Evolutionary conservation across 2,329 filamentous ascomycete genomes (phyloP), one percentile per base, ranked within the genome.

Genomic region (Arthroderma sp.): DNA sequence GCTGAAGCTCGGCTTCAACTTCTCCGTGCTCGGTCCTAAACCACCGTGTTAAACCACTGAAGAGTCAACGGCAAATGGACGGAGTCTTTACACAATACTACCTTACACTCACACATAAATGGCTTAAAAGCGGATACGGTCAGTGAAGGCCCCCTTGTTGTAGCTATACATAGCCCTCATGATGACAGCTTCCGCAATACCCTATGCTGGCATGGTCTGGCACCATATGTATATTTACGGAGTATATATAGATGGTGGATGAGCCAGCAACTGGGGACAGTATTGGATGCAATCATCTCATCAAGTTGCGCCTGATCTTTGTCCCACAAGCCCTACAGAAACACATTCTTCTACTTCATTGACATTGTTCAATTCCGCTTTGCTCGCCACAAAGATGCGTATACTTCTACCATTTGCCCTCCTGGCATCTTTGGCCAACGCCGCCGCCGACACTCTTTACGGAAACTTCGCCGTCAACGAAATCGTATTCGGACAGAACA

Each of bases 341-440:
- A 21, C 54, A 44, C 41, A 38, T 47, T 41, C 39, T 57, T 31
- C 44, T 39, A 49, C n/a, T n/a, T n/a, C n/a, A n/a, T n/a, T n/a
- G n/a, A n/a, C n/a, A n/a, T n/a, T n/a, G n/a, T 49, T 49, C 55
- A 41, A 49, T 49, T 49, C 55, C 55, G 52, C 43, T 57, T 53
- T 52, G 33, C 6, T n/a, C 33, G 35, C 52, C 28, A 19, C 38
- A 35, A 37, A 54, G 49, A 49, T 38, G 35, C 37, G 2, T 37
- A 17, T 37, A 37, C 21, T 13, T 41, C 53, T 17, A 15, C n/a
- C 35, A 5, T 7, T 60, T 31, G n/a, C 15, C 39, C 41, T 43
- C 35, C 38, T 28, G 25, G 17, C 37, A 2, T 28, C 52, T 47
- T 49, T 21, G 13, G 28, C 38, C 25, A 38, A 9, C n/a, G n/a